Base-by-base conservation (phyloP, 2,329 filamentous ascomycete species). In the Fusarium proliferatum region DNA sequence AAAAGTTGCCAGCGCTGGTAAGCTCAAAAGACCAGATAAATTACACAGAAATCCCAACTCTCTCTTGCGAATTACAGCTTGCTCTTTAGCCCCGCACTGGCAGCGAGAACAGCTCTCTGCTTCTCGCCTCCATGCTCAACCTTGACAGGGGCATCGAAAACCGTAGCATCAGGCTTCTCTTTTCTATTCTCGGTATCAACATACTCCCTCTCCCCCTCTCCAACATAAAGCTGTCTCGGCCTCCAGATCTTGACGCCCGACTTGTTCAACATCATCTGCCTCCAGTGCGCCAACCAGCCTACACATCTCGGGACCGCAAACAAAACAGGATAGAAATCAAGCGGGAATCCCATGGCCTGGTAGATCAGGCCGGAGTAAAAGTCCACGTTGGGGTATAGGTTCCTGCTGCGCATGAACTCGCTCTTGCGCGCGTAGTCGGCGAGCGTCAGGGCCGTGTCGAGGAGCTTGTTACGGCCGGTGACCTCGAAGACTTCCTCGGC, bases 351-450 rank as follows among this genome's bases (percentile, higher is more conserved):
- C 84, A 87, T 86, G 36, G 86, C 85, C 69, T 87, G 86, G 76
- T 87, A 87, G 72, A 87, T 87, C 34, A 87, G 77, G 2, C 86
- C 86, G 7, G 84, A 86, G 81, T 87, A 87, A 76, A 87, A 87
- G 77, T 87, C 86, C 8, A 87, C 86, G 65, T 87, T 87, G 43
- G 86, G 86, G 72, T 87, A 87, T 42, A 87, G 73, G 69, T 86
- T 86, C 30, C 85, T 79, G 69, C 82, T 85, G 69, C 82, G 82
- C 82, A 87, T 86, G 69, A 87, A 87, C 51, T 85, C 84, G 76
- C 82, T 83, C 80, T 84, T 81, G 30, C 82, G 71, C 2, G 85
- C 84, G 65, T 85, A 84, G 46, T 86, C 82, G 39, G 84, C 85
- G 9, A 87, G 82, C 4, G 81, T 79, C 9, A 85, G 78, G 10